These are phyloP conservation scores for Neurospora sp. DNA, from an alignment of 495 filamentous ascomycete species.

Conservation along the genomic window DNA sequence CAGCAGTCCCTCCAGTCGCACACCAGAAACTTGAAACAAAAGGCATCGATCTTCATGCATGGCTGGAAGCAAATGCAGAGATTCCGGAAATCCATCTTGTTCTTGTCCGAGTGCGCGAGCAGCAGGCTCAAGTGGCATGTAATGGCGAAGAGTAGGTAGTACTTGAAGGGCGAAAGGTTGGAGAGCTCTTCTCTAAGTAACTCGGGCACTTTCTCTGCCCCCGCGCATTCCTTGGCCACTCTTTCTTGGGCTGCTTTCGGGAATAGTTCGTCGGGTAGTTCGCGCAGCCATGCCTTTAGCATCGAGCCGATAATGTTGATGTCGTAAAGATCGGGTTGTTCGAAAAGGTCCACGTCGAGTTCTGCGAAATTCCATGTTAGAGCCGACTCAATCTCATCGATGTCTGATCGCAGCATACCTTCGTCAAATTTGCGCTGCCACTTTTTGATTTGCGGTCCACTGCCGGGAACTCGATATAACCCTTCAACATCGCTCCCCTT, in stretches of 20 bases:
- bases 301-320: constrained; percentile 89
- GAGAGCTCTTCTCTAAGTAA: constrained; percentile 81
- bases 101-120: constrained; percentile 73
- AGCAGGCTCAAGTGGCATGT: constrained; percentile 86
- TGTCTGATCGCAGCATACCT: constrained; percentile 32
- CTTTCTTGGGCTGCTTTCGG: constrained; percentile 67
- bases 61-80: constrained; percentile 92
- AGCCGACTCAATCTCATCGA: background rate
- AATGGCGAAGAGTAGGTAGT: constrained; percentile 91
- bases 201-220: constrained; percentile 66
- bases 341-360: constrained; percentile 74
- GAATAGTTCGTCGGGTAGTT: constrained; percentile 83
- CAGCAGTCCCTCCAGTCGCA: constrained; percentile 90
- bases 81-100: constrained; percentile 91
- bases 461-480: constrained; percentile 78
- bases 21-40: constrained; percentile 84
- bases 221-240: constrained; percentile 62
- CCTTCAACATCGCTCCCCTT: constrained; percentile 86
- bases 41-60: constrained; percentile 82
- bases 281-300: constrained; percentile 88
- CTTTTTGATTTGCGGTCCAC: constrained; percentile 69
- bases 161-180: constrained; percentile 82
- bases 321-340: constrained; percentile 74
- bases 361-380: constrained; percentile 40
- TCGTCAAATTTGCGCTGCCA: constrained; percentile 83